Conservation (phyloP, 1,139 yeast species). For the Blastobotrys persicus region DNA sequence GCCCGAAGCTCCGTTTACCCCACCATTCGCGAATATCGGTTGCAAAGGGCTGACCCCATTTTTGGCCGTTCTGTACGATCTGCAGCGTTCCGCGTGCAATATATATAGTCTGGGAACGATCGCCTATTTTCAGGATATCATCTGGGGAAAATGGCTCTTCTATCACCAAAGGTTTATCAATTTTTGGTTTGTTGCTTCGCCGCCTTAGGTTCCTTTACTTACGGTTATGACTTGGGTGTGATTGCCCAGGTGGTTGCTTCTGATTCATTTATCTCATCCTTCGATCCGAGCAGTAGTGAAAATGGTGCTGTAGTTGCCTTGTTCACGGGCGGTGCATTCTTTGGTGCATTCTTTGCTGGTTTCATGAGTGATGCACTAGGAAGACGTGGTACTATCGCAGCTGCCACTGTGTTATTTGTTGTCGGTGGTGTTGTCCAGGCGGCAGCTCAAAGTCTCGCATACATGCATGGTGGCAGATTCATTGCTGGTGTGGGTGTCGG, state of each 20-base stretch:
- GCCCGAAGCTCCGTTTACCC: no score
- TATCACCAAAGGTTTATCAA: slow-evolving; percentile 22
- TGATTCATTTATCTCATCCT: slow-evolving; percentile 26
- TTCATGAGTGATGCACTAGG: slow-evolving; percentile 23
- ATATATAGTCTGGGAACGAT: background rate
- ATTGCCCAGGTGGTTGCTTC: slow-evolving; percentile 36
- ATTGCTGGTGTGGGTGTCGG: slow-evolving; percentile 57
- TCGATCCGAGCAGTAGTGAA: slow-evolving; percentile 31
- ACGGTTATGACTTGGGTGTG: slow-evolving; percentile 35
- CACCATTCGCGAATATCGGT: no score
- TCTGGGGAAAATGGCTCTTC: slow-evolving; percentile 9
- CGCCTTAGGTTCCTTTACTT: slow-evolving; percentile 35
- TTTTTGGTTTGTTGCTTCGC: slow-evolving; percentile 37
- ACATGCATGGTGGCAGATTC: slow-evolving; percentile 37
- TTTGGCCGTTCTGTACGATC: no score
- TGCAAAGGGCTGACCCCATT: no score
- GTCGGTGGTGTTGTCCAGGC: slow-evolving; percentile 39
- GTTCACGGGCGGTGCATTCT: slow-evolving; percentile 37
- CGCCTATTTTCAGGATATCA: no score
- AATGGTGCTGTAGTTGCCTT: slow-evolving; percentile 35
- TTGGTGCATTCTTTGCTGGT: slow-evolving; percentile 34
- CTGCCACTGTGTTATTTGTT: slow-evolving; percentile 15
- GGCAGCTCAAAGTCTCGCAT: slow-evolving; percentile 54
- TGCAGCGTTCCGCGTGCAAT: background rate
- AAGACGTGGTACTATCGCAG: slow-evolving; percentile 24